These are phyloP conservation scores for Pholiota molesta DNA, from an alignment of 768 basidiomycete genomes.

Conservation along the genomic window DNA sequence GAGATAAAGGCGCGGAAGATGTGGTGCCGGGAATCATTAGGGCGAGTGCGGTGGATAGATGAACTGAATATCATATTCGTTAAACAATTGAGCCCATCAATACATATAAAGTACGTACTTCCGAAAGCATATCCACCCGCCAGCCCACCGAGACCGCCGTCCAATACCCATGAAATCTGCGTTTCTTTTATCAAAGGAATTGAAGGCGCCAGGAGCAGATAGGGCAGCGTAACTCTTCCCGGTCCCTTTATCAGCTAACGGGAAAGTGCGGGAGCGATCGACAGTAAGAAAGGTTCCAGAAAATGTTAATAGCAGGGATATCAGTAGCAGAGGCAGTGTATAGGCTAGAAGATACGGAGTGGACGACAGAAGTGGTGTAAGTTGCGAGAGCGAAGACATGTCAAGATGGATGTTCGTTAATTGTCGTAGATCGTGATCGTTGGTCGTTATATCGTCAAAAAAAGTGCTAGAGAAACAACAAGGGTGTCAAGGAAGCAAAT, in stretches of 20 bases:
- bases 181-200: slow-evolving; percentile 33
- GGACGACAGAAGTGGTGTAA: slow-evolving; percentile 48
- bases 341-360: slow-evolving; percentile 58
- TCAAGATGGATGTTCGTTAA: slow-evolving; percentile 6
- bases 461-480: slow-evolving; percentile 10
- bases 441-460: slow-evolving; percentile 23
- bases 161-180: slow-evolving; percentile 45
- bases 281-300: slow-evolving; percentile 75
- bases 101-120: slow-evolving; percentile 38
- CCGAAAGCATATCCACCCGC: slow-evolving; percentile 62
- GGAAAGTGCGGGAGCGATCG: slow-evolving; percentile 68
- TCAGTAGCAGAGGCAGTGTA: slow-evolving; percentile 58
- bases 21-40: slow-evolving; percentile 58
- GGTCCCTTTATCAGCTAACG: slow-evolving; percentile 24
- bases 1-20: slow-evolving; percentile 42
- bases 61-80: slow-evolving; percentile 34
- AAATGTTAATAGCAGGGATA: slow-evolving; percentile 61
- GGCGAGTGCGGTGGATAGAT: slow-evolving; percentile 61
- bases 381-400: slow-evolving; percentile 23
- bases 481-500: slow-evolving; percentile 16
- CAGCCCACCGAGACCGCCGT: slow-evolving; percentile 68
- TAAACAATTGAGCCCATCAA: slow-evolving; percentile 6
- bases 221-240: slow-evolving; percentile 30
- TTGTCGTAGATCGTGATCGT: slow-evolving; percentile 14
- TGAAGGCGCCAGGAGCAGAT: slow-evolving; percentile 31